Conservation (phyloP, 257 asterid species). For the Nicotiana benthamiana region DNA sequence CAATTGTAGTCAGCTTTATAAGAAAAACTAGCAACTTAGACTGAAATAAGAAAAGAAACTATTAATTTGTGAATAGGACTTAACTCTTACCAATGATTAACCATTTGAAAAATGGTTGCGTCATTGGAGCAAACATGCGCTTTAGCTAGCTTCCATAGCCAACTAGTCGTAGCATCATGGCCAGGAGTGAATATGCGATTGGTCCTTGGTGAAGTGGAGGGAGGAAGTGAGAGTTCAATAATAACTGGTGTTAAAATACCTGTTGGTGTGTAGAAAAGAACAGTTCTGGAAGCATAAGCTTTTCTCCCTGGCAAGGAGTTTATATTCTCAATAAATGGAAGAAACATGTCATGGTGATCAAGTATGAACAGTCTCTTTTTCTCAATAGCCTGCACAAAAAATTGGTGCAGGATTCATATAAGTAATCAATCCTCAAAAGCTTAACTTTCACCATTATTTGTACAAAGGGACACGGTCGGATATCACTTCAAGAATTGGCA, state of each 20-base stretch:
- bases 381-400: slow-evolving; percentile 43
- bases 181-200: slow-evolving; percentile 59
- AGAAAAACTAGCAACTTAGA: not conserved
- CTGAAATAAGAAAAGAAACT: not conserved
- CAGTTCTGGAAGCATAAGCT: slow-evolving; percentile 84
- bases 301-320: slow-evolving; percentile 72
- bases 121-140: slow-evolving; percentile 83
- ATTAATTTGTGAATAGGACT: not conserved
- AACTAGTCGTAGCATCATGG: slow-evolving; percentile 50
- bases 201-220: slow-evolving; percentile 48
- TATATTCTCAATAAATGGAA: slow-evolving; percentile 75
- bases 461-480: not conserved
- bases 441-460: not conserved
- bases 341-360: slow-evolving; percentile 67
- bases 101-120: slow-evolving; percentile 76
- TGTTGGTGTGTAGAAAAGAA: slow-evolving; percentile 37
- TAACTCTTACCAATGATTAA: slow-evolving; percentile 66
- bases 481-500: not conserved
- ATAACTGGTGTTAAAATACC: slow-evolving; percentile 53
- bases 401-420: not conserved
- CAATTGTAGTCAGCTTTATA: not conserved
- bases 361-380: slow-evolving; percentile 58
- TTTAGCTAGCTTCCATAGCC: slow-evolving; percentile 84
- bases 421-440: not conserved
- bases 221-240: slow-evolving; percentile 70